phyloP scores from a whole-genome alignment of 345 rosid species.

The Noccaea caerulescens region DNA sequence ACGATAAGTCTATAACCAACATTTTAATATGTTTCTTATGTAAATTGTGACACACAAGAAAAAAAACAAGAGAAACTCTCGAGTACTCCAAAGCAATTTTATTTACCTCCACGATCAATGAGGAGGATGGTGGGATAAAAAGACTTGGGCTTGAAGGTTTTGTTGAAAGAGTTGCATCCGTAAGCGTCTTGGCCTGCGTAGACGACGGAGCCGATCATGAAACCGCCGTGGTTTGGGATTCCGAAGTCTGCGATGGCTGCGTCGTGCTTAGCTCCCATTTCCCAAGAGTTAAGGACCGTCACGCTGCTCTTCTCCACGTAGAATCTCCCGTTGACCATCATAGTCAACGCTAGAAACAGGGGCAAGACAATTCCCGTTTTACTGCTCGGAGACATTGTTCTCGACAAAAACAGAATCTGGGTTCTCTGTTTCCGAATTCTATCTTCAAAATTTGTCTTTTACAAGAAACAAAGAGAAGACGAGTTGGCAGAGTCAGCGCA shows the following conservation, averaged over 20 bases:
- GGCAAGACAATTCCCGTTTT: conserved; percentile 14
- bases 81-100: neutral
- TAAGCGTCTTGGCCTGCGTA: conserved; percentile 59
- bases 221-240: conserved; percentile 73
- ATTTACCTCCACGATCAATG: conserved; percentile 88
- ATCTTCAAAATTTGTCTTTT: neutral
- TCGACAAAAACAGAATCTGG: neutral
- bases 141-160: conserved; percentile 56
- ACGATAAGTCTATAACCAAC: neutral
- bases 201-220: conserved; percentile 70
- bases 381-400: conserved; percentile 35
- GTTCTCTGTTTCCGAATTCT: neutral
- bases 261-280: conserved; percentile 59
- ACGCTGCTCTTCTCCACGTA: conserved; percentile 82
- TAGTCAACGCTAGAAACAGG: conserved; percentile 44
- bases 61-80: neutral
- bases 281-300: conserved; percentile 61
- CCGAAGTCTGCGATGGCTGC: conserved; percentile 88
- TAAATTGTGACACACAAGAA: neutral
- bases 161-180: conserved; percentile 66
- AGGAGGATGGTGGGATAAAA: conserved; percentile 68
- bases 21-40: neutral
- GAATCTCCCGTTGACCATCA: conserved; percentile 49
- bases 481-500: conserved; percentile 46
- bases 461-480: conserved; percentile 12